Percentiles rank a stretch among this genome's conserved stretches.
phyloP scores from a whole-genome alignment of 2,329 filamentous ascomycete species.

The Colletotrichum sansevieriae region DNA sequence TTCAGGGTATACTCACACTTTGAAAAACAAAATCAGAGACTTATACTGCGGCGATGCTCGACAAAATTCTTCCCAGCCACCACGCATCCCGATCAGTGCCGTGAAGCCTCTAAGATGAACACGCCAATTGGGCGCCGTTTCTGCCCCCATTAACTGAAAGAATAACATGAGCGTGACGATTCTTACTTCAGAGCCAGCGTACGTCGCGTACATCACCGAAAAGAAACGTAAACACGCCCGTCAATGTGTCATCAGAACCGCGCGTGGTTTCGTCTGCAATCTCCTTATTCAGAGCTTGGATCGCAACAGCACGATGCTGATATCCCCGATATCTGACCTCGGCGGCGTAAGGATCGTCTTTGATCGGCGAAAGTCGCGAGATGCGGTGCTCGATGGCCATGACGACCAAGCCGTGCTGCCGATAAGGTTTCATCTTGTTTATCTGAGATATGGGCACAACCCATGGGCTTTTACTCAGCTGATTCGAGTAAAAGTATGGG shows the following conservation, averaged over 20 bases:
- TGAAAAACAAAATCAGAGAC: constrained; percentile 10
- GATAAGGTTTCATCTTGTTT: neutral
- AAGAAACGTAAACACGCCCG: constrained; percentile 13
- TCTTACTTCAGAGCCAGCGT: neutral
- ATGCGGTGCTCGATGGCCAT: constrained; percentile 52
- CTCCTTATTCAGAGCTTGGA: constrained; percentile 49
- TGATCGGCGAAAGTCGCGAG: constrained; percentile 42
- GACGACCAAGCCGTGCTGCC: constrained; percentile 44
- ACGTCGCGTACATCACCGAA: constrained; percentile 11
- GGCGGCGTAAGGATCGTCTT: constrained; percentile 40
- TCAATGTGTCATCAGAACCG: constrained; percentile 17
- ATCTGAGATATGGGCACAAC: constrained; percentile 4
- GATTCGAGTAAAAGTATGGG: constrained; percentile 1
- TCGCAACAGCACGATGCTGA: constrained; percentile 47
- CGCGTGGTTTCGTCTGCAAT: constrained; percentile 44
- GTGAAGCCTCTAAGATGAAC: constrained; percentile 48
- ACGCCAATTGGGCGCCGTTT: constrained; percentile 51
- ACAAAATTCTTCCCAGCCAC: constrained; percentile 30
- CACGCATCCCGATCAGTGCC: constrained; percentile 33
- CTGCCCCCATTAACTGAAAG: constrained; percentile 44
- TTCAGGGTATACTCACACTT: constrained; percentile 7
- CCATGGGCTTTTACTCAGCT: constrained; percentile 29
- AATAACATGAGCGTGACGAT: neutral
- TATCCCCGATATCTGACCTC: constrained; percentile 46
- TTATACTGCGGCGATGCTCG: neutral